These are phyloP conservation scores for Brassica carinata DNA, from an alignment of 345 rosid genomes.

Conservation along the genomic window DNA sequence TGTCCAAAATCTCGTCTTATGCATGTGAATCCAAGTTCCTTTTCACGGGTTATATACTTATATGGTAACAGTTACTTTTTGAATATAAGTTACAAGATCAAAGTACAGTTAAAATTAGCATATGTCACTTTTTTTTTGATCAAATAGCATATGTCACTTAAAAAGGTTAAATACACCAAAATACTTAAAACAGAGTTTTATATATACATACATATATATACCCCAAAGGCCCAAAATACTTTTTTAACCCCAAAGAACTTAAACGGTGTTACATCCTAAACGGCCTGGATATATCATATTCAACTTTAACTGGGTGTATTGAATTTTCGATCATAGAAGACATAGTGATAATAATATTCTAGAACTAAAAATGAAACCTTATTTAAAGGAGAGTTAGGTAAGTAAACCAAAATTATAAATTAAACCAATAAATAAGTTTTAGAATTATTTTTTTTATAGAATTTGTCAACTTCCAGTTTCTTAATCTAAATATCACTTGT, in stretches of 20 bases:
- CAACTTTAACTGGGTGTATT: not conserved
- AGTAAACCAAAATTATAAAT: not conserved
- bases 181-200: not conserved
- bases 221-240: no score
- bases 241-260: no score
- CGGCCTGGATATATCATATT: not conserved
- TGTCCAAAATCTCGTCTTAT: not conserved
- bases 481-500: constrained; percentile 11
- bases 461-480: constrained; percentile 19
- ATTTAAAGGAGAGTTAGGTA: not conserved
- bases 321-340: not conserved
- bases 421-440: not conserved
- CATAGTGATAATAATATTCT: not conserved
- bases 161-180: not conserved
- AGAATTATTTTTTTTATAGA: not conserved
- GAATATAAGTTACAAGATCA: not conserved
- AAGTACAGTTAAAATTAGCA: not conserved
- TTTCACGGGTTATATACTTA: not conserved
- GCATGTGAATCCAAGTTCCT: constrained; percentile 5
- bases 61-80: not conserved
- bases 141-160: not conserved
- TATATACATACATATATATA: no score
- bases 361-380: not conserved
- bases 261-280: not conserved
- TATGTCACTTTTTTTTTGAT: not conserved